These are phyloP conservation scores for Inosperma sp. DNA, from an alignment of 768 basidiomycete species.

Conservation along the genomic window DNA sequence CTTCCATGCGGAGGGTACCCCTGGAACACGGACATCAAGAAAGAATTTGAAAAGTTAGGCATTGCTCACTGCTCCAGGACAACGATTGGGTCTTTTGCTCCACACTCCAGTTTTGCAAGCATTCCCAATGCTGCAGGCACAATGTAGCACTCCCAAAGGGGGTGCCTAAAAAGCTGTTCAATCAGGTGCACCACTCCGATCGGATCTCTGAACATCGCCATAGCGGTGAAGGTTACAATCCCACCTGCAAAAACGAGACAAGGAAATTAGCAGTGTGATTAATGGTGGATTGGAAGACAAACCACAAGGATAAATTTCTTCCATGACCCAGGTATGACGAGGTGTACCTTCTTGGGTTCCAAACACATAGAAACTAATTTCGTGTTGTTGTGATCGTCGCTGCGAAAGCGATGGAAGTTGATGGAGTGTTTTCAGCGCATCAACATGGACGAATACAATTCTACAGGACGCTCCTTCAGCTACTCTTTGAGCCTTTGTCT, in stretches of 20 bases:
- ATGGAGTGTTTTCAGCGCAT: constrained; percentile 46
- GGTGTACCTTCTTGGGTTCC: constrained; percentile 55
- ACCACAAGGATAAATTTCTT: constrained; percentile 69
- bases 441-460: constrained; percentile 64
- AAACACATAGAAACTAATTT: constrained; percentile 61
- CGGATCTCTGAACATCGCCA: constrained; percentile 52
- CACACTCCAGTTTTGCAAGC: constrained; percentile 38
- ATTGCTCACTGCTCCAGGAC: constrained; percentile 38
- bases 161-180: constrained; percentile 50
- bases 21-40: constrained; percentile 23
- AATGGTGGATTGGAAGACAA: constrained; percentile 15
- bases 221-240: constrained; percentile 64
- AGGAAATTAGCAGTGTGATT: neutral
- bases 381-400: constrained; percentile 39
- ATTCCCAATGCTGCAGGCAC: constrained; percentile 61
- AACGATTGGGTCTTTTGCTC: constrained; percentile 37
- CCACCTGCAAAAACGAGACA: constrained; percentile 46
- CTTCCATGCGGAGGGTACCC: constrained; percentile 34
- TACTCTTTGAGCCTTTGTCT: constrained; percentile 37
- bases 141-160: constrained; percentile 65
- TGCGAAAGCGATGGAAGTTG: constrained; percentile 46
- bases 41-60: neutral
- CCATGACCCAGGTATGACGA: constrained; percentile 54
- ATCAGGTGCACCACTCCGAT: constrained; percentile 46
- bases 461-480: constrained; percentile 34